A percentile compares a stretch with the other conserved stretches of the same genome.
Evolutionary conservation across 352 stramenopile genomes (phyloP).

Genomic region (Globisporangium alternatum): DNA sequence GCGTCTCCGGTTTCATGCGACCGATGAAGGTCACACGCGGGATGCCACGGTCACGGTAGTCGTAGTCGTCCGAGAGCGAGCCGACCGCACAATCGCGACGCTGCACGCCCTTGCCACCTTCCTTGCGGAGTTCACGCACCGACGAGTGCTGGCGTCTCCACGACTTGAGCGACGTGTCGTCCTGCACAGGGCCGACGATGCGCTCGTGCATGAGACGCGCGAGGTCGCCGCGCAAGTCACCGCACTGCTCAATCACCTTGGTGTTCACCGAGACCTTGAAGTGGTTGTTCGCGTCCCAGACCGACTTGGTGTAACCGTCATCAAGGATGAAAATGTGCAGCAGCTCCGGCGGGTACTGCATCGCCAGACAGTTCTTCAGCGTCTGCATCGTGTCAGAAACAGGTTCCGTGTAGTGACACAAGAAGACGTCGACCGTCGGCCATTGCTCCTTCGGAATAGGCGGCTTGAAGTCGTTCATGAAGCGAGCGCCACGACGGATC

Average conservation of each 20-base stretch:
- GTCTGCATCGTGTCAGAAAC: constrained; percentile 81
- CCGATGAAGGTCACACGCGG: constrained; percentile 84
- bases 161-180: constrained; percentile 74
- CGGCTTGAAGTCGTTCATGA: constrained; percentile 90
- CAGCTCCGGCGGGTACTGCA: constrained; percentile 87
- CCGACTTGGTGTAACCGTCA: constrained; percentile 89
- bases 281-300: constrained; percentile 89
- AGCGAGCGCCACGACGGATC: constrained; percentile 83
- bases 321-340: constrained; percentile 86
- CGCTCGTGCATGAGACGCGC: constrained; percentile 87
- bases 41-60: constrained; percentile 88
- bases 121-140: constrained; percentile 80
- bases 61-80: constrained; percentile 87
- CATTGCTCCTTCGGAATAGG: constrained; percentile 87
- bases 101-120: constrained; percentile 75
- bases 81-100: constrained; percentile 84
- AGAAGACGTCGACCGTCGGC: constrained; percentile 85
- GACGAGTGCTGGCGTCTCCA: constrained; percentile 87
- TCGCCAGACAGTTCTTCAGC: constrained; percentile 81
- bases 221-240: constrained; percentile 80
- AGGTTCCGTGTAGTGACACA: constrained; percentile 91
- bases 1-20: constrained; percentile 85
- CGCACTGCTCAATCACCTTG: constrained; percentile 84
- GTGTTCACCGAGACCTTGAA: constrained; percentile 90
- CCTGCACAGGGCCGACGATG: constrained; percentile 69